phyloP scores from a whole-genome alignment of 805 yeast genomes.

The Candida glaebosa region DNA sequence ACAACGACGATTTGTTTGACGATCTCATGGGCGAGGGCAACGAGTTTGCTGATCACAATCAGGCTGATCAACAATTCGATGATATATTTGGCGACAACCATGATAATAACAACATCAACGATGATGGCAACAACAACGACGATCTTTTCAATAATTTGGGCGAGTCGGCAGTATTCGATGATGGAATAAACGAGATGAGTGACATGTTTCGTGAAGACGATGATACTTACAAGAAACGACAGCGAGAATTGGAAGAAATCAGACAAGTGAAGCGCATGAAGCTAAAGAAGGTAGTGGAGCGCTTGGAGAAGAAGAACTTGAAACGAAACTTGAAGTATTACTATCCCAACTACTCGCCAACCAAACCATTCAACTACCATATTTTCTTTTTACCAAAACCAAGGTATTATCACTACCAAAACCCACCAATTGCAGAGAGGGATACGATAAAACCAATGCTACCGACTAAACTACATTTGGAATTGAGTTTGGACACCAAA shows the following conservation, averaged over 20 bases:
- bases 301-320: constrained; percentile 25
- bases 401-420: constrained; percentile 47
- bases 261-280: constrained; percentile 25
- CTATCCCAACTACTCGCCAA: constrained; percentile 60
- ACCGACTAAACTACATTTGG: constrained; percentile 59
- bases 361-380: constrained; percentile 61
- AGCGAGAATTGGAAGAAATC: constrained; percentile 16
- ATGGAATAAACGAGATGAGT: constrained; percentile 23
- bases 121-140: constrained; percentile 20
- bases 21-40: constrained; percentile 14
- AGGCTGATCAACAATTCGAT: constrained; percentile 39
- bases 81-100: constrained; percentile 31
- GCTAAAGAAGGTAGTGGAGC: constrained; percentile 23
- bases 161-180: constrained; percentile 10
- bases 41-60: constrained; percentile 5
- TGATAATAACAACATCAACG: constrained; percentile 18
- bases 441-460: constrained; percentile 41
- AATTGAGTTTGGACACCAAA: constrained; percentile 60
- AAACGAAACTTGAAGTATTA: constrained; percentile 39
- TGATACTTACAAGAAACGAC: constrained; percentile 13
- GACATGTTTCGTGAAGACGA: constrained; percentile 19
- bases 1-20: constrained; percentile 22
- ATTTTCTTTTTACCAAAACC: constrained; percentile 63
- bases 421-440: constrained; percentile 40
- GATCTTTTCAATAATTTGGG: constrained; percentile 16